phyloP scores from a whole-genome alignment of 495 filamentous ascomycete species.

The Neurospora sp. region DNA sequence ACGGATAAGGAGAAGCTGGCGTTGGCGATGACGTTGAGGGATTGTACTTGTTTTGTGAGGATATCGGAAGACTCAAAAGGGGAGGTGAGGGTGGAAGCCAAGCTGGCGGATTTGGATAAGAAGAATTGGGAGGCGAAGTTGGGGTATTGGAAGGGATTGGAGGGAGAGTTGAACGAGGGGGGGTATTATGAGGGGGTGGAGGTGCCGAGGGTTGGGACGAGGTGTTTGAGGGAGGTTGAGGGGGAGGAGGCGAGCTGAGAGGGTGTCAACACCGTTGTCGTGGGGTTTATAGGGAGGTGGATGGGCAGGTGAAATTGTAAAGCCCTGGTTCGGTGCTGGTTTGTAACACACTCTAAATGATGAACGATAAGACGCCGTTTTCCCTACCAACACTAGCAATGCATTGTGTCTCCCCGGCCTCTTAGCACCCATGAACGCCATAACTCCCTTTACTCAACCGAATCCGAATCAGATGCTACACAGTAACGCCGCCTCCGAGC shows the following conservation, averaged over 20 bases:
- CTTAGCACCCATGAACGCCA: background rate
- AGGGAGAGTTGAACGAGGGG: conserved; percentile 50
- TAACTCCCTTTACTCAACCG: background rate
- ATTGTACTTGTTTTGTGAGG: conserved; percentile 76
- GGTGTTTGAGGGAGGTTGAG: conserved; percentile 13
- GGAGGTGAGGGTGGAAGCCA: conserved; percentile 47
- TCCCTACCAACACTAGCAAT: background rate
- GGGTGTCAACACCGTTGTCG: background rate
- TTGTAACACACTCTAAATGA: background rate
- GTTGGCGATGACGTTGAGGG: conserved; percentile 76
- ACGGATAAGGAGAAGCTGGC: conserved; percentile 30
- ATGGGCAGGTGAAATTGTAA: background rate
- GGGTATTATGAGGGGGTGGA: conserved; percentile 65
- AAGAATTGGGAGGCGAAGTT: conserved; percentile 67
- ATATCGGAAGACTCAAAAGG: conserved; percentile 31
- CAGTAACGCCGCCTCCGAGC: background rate
- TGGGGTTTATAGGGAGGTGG: background rate
- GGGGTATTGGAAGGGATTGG: conserved; percentile 60
- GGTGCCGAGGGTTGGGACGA: conserved; percentile 13
- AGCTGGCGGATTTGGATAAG: conserved; percentile 78
- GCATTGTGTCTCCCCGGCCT: background rate
- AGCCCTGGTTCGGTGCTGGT: background rate
- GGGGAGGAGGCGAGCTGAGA: background rate
- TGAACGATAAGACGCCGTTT: background rate
- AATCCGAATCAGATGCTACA: background rate